These are phyloP conservation scores for Hanseniaspora thailandica DNA, from an alignment of 805 yeast species.

Conservation along the genomic window DNA sequence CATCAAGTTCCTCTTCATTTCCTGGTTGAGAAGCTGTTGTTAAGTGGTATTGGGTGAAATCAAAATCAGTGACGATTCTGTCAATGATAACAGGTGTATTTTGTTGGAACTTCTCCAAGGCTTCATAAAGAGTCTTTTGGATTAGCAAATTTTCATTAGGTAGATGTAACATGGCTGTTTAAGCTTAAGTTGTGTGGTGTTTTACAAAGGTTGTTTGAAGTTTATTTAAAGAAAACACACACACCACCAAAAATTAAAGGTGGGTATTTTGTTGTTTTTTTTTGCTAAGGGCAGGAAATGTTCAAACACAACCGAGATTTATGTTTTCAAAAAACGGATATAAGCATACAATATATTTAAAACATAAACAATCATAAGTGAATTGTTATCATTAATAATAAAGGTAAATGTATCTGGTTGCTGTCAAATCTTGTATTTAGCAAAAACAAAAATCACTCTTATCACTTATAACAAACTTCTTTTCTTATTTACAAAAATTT, in stretches of 20 bases:
- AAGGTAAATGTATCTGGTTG: too few relatives aligned
- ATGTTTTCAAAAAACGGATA: too few relatives aligned
- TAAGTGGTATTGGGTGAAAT: constrained; percentile 85
- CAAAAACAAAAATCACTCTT: background rate
- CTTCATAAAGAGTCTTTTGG: constrained; percentile 65
- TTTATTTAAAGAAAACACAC: background rate
- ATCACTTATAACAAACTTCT: too few relatives aligned
- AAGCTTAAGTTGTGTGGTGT: too few relatives aligned
- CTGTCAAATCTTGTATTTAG: too few relatives aligned
- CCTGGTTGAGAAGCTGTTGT: constrained; percentile 47
- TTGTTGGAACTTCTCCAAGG: constrained; percentile 24
- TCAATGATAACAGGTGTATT: constrained; percentile 41
- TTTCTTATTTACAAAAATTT: background rate
- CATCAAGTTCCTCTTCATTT: constrained; percentile 23
- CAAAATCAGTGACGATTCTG: constrained; percentile 87
- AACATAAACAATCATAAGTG: too few relatives aligned
- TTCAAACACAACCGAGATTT: too few relatives aligned
- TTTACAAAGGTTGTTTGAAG: too few relatives aligned
- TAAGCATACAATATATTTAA: background rate
- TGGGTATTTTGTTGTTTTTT: too few relatives aligned
- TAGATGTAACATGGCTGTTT: constrained; percentile 81
- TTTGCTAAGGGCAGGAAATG: too few relatives aligned
- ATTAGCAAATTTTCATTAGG: constrained; percentile 75
- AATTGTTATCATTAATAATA: too few relatives aligned
- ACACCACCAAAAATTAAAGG: too few relatives aligned